Conservation (phyloP, 2,329 filamentous ascomycete genomes). For the Sclerotinia sclerotiorum region DNA sequence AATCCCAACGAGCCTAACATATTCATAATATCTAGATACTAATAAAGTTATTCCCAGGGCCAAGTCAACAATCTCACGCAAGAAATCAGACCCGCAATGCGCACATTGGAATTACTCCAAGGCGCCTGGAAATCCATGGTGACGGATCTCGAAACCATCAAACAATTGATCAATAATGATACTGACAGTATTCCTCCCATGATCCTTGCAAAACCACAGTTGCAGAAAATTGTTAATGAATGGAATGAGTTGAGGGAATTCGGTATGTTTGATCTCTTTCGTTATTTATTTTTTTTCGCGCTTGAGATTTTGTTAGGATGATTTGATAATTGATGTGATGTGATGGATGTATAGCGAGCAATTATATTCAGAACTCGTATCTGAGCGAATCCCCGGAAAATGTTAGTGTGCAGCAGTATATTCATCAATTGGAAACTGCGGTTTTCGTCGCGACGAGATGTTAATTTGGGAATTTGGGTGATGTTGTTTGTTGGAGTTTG, state of each 20-base stretch:
- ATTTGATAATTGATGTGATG: background rate
- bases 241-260: constrained; percentile 11
- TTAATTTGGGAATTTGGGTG: background rate
- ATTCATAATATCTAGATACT: background rate
- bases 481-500: background rate
- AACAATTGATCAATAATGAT: constrained; percentile 9
- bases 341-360: background rate
- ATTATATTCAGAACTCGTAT: constrained; percentile 13
- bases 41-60: background rate
- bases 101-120: constrained; percentile 1
- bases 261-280: background rate
- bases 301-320: too few species aligned
- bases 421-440: background rate
- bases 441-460: background rate
- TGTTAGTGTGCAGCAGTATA: constrained; percentile 5
- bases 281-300: too few species aligned
- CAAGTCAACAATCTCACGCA: background rate
- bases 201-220: background rate
- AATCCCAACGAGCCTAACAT: rapidly evolving
- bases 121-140: constrained; percentile 9
- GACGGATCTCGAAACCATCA: background rate
- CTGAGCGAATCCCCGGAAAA: constrained; percentile 7
- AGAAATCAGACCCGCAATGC: constrained; percentile 6
- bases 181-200: background rate
- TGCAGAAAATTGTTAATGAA: constrained; percentile 10